These are phyloP conservation scores for Pinus tabuliformis DNA, from an alignment of 75 land plant genomes.

Conservation along the genomic window DNA sequence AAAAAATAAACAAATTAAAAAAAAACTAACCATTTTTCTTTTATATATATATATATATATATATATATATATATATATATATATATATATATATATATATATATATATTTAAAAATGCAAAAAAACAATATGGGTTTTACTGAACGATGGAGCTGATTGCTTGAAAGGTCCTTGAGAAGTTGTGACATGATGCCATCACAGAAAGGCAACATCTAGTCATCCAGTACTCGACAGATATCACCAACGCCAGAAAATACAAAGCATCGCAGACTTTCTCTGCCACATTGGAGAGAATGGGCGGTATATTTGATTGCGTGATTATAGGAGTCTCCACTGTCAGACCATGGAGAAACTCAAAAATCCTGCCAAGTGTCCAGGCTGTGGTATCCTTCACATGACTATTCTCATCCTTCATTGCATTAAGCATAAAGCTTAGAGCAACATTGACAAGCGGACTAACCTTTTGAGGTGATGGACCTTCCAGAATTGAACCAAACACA, in stretches of 20 bases:
- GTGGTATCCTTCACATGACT: slow-evolving; percentile 82
- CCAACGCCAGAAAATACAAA: slow-evolving; percentile 81
- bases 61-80: no score
- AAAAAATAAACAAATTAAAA: no score
- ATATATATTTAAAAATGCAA: no score
- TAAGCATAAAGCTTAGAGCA: slow-evolving; percentile 64
- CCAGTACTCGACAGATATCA: slow-evolving; percentile 67
- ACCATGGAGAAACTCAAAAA: slow-evolving; percentile 71
- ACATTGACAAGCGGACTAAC: slow-evolving; percentile 54
- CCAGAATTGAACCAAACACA: slow-evolving; percentile 78
- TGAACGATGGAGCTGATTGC: slow-evolving; percentile 55
- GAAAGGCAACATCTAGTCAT: slow-evolving; percentile 40
- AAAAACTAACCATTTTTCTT: no score
- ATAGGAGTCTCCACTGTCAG: slow-evolving; percentile 36
- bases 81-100: no score
- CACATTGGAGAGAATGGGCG: slow-evolving; percentile 58
- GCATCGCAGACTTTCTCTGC: slow-evolving; percentile 91
- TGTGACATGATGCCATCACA: slow-evolving; percentile 82
- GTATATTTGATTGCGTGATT: slow-evolving; percentile 48
- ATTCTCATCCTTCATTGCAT: slow-evolving; percentile 72
- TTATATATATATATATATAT: no score
- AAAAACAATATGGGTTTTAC: slow-evolving; percentile 84
- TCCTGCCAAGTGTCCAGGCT: slow-evolving; percentile 84
- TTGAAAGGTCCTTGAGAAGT: slow-evolving; percentile 60
- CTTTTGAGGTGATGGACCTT: slow-evolving; percentile 63